Base-by-base conservation (phyloP, 371 early-diverging fungal species). In the Rhizopus delemar region DNA sequence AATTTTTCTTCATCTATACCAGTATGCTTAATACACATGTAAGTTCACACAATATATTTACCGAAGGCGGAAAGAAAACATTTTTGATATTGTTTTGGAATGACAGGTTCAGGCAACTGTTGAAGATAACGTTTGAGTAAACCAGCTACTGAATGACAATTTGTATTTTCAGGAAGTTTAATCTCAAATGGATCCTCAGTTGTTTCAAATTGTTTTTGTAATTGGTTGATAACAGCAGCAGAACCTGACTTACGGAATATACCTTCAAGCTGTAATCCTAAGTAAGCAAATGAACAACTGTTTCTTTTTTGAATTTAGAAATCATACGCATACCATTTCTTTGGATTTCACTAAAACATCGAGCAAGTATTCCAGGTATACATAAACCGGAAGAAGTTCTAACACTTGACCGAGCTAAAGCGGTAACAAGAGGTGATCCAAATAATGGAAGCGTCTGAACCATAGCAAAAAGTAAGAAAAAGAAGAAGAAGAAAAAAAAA, bases 81-180 rank as follows among this genome's bases (percentile, higher is more conserved):
- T 33, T 70, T 66, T 56, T 84, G 83, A 52, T 55, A 75, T 12
- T 71, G 56, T 36, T 66, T 60, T 3, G 84, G 74, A 39, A 86
- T 81, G 15, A 86, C 80, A 9, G 84, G 80, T 36, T 83, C 82
- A 15, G 81, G 80, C 16, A 86, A 63, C 33, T 71, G 66, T 36
- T 82, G 83, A 38, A 86, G 64, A 61, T 78, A 86, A 13, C 84
- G 77, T 28, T 82, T 80, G 15, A 86, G 66, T 29, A 84, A 74
- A 45, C 79, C 81, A 8, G 86, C 77, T 6, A 68, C 39, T 11
- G 65, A 55, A 57, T 74, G 74, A 5, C 59, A 41, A 5, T 71
- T 59, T 12, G 63, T 8, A 4, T 49, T 56, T 9, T 41, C 28
- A 22, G 61, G 60, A 41, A 64, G 33, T 33, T 41, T 53, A 53